Conservation (phyloP, 208 protist species). For the Leishmania mexicana region DNA sequence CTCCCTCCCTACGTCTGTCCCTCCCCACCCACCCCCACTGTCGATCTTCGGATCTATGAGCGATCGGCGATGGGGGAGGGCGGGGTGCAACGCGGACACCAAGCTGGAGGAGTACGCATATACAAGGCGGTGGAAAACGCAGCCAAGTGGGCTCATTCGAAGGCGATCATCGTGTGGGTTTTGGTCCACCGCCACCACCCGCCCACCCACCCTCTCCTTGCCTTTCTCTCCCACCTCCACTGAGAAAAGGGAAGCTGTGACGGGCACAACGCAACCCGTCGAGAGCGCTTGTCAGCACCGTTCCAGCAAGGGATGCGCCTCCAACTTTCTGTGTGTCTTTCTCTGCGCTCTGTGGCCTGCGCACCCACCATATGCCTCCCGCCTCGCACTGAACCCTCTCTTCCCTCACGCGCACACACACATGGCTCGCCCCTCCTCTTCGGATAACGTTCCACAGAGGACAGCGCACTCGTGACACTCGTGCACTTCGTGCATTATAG, state of each 20-base stretch:
- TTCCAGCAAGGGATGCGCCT: not conserved
- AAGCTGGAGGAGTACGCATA: too few species aligned
- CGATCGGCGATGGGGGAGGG: too few species aligned
- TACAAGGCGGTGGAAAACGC: too few species aligned
- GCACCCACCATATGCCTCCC: not conserved
- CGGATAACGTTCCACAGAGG: not conserved
- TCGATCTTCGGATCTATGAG: too few species aligned
- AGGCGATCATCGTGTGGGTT: not conserved
- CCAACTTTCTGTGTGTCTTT: not conserved
- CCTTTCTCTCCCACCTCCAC: not conserved
- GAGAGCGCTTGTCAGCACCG: not conserved
- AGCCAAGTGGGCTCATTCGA: not conserved
- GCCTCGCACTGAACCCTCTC: not conserved
- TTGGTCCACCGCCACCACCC: not conserved
- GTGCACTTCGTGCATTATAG: not conserved
- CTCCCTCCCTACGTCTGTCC: not conserved
- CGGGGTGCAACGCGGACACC: too few species aligned
- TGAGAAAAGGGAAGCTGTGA: not conserved
- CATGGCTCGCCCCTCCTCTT: not conserved
- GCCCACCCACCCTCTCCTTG: not conserved
- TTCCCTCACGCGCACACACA: constrained; percentile 9
- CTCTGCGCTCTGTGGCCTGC: not conserved
- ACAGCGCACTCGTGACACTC: not conserved
- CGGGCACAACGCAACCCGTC: not conserved
- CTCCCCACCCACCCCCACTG: not conserved